Evolutionary conservation across 352 stramenopile species (phyloP), one percentile per base, ranked within the genome.

Genomic region (Globisporangium nagaii): DNA sequence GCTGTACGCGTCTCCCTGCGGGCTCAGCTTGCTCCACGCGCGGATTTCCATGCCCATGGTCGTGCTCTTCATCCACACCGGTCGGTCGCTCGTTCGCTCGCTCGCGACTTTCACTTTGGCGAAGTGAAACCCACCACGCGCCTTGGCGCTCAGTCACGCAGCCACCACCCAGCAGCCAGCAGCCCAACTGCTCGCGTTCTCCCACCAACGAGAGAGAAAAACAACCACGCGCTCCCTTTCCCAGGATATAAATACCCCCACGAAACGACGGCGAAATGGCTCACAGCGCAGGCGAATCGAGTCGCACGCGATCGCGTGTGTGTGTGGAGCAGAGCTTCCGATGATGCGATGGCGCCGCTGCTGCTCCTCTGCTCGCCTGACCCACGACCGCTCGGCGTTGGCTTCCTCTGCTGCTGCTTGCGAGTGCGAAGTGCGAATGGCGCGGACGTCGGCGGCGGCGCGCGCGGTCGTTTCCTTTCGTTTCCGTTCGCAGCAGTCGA

Each of bases 1-100:
- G 22, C 79, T 93, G 65, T 94, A 95, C 17, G 81, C 71, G 40
- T 93, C 84, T 53, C 84, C 85, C 8, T 82, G 73, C 15, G 74
- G 76, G 20, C 88, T 62, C 32, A 94, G 68, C 47, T 85, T 88
- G 53, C 75, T 71, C 85, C 85, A 95, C 1, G 72, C 60, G 51
- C 82, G 81, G 57, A 93, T 77, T 45, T 93, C 83, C 39, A 90
- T 59, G 40, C 25, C 41, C 22, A 52, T 35, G 28, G 13, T 56
- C 15, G 50, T 41, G 27, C 1, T 42, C 28, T 42, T 53, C 53
- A 40, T 28, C 17, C 36, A n/a, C n/a, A n/a, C n/a, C n/a, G n/a
- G n/a, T n/a, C n/a, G n/a, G n/a, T 24, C 4, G 15, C 24, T 27
- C 22, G 15, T 49, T 10, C 17, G 27, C 27, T 36, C 25, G 43